phyloP scores from a whole-genome alignment of 345 rosid species.

The Eucalyptus pauciflora region DNA sequence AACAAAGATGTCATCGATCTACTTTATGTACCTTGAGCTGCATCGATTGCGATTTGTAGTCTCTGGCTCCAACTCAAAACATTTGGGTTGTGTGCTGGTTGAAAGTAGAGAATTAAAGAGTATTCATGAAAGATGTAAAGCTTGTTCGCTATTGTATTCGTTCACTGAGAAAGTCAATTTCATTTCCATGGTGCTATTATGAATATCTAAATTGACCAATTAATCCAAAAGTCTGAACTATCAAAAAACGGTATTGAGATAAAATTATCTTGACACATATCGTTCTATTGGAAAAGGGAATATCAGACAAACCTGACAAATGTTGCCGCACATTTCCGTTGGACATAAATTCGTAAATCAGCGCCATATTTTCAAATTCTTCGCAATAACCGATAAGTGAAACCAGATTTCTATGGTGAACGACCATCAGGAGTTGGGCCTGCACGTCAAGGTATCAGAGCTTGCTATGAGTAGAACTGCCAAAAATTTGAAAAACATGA shows the following conservation, averaged over 20 bases:
- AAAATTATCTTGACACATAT: not conserved
- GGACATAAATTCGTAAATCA: no score
- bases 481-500: not conserved
- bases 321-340: no score
- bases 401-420: slow-evolving; percentile 18
- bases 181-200: no score
- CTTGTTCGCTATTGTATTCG: no score
- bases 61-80: slow-evolving; percentile 4
- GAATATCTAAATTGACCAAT: not conserved
- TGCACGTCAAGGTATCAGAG: not conserved
- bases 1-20: not conserved
- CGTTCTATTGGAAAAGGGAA: no score
- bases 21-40: slow-evolving; percentile 15
- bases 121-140: no score
- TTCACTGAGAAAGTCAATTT: no score
- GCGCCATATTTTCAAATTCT: no score
- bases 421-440: slow-evolving; percentile 7
- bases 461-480: not conserved
- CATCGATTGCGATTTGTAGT: slow-evolving; percentile 30
- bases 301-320: not conserved
- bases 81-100: not conserved
- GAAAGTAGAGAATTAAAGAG: no score
- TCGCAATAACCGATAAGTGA: slow-evolving; percentile 5
- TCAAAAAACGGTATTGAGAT: not conserved
- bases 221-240: not conserved